Conservation (phyloP, 768 basidiomycete species). For the Sporobolomyces roseus region DNA sequence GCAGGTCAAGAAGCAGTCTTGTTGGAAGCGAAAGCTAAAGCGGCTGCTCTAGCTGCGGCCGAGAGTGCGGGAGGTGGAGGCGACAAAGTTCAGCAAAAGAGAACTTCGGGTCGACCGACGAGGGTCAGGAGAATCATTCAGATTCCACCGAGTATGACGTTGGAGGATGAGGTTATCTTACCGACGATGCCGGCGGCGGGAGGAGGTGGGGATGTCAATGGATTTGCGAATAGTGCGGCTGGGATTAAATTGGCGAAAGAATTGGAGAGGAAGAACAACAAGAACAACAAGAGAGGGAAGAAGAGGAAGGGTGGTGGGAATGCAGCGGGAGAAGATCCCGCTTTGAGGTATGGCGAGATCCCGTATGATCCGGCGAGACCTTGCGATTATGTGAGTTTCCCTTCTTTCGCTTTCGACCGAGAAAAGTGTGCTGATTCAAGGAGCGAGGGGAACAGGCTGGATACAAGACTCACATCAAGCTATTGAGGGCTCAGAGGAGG, state of each 20-base stretch:
- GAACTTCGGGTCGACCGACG: no score
- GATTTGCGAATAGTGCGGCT: conserved; percentile 19
- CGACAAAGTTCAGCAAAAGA: neutral
- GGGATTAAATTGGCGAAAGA: conserved; percentile 30
- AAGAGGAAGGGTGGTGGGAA: conserved; percentile 23
- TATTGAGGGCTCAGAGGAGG: conserved; percentile 15
- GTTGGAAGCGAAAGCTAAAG: neutral
- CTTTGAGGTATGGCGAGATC: conserved; percentile 26
- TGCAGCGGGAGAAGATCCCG: conserved; percentile 25
- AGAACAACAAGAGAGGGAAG: conserved; percentile 17
- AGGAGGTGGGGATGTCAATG: conserved; percentile 33
- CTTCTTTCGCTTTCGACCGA: neutral
- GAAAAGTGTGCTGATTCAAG: no score
- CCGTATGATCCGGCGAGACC: conserved; percentile 38
- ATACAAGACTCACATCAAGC: conserved; percentile 35
- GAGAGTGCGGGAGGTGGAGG: no score
- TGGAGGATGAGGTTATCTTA: conserved; percentile 25
- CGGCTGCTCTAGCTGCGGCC: neutral
- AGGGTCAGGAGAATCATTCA: conserved; percentile 14
- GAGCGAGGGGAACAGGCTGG: no score
- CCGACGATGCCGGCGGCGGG: neutral
- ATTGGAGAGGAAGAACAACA: conserved; percentile 18
- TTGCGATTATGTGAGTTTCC: conserved; percentile 38
- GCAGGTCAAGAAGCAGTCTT: conserved; percentile 4
- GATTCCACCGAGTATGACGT: conserved; percentile 26